Evolutionary conservation across 2,329 filamentous ascomycete species (phyloP).

Genomic region (Penicillium crustosum): DNA sequence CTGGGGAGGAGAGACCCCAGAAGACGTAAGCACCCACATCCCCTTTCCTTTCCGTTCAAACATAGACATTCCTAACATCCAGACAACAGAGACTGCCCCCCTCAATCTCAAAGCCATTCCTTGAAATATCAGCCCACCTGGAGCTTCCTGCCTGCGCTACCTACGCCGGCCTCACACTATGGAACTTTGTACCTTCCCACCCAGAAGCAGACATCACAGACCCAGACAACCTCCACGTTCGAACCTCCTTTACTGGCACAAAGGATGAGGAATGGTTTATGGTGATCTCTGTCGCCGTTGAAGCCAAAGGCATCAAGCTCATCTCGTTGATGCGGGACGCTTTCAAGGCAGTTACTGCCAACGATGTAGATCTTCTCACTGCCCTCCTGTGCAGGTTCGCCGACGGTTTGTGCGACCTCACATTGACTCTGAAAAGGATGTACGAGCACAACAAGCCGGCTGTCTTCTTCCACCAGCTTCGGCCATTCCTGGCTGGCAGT

Average conservation of each 20-base stretch:
- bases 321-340: conserved; percentile 50
- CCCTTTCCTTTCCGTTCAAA: background rate
- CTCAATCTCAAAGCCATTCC: conserved; percentile 37
- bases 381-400: conserved; percentile 43
- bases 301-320: conserved; percentile 50
- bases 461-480: conserved; percentile 54
- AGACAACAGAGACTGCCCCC: conserved; percentile 37
- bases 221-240: conserved; percentile 36
- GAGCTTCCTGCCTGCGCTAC: conserved; percentile 45
- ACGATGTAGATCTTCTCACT: conserved; percentile 41
- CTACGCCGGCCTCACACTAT: conserved; percentile 44
- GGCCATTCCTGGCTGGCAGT: conserved; percentile 53
- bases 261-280: conserved; percentile 51
- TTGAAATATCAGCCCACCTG: conserved; percentile 38
- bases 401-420: conserved; percentile 45
- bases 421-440: conserved; percentile 50
- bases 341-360: conserved; percentile 45
- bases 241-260: conserved; percentile 41
- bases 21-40: conserved; percentile 54
- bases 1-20: conserved; percentile 73
- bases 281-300: conserved; percentile 54
- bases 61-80: conserved; percentile 1
- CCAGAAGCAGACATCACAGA: conserved; percentile 34
- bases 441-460: conserved; percentile 51
- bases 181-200: conserved; percentile 36